Conservation (phyloP, 2,329 filamentous ascomycete species). For the Beauveria sp. region DNA sequence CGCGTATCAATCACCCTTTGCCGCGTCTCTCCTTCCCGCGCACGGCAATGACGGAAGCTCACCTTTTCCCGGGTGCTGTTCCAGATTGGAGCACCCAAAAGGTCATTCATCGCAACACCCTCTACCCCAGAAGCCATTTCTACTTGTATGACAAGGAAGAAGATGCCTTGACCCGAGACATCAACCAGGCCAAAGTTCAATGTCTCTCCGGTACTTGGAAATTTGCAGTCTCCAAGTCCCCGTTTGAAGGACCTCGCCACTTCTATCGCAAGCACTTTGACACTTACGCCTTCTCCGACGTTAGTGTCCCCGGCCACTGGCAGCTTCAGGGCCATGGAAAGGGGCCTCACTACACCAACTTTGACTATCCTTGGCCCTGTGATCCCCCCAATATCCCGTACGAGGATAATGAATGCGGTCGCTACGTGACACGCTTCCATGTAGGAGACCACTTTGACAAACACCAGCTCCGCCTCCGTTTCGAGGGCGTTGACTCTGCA, state of each 20-base stretch:
- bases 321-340: constrained; percentile 59
- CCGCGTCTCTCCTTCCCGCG: not conserved
- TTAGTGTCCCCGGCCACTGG: constrained; percentile 62
- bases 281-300: constrained; percentile 28
- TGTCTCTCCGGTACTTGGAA: constrained; percentile 48
- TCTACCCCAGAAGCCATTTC: constrained; percentile 50
- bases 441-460: constrained; percentile 39
- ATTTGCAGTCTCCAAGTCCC: constrained; percentile 40
- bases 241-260: constrained; percentile 35
- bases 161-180: constrained; percentile 38
- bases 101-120: constrained; percentile 51
- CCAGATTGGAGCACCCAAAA: constrained; percentile 57
- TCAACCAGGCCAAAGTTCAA: constrained; percentile 29
- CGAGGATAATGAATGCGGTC: constrained; percentile 58
- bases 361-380: constrained; percentile 59
- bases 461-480: constrained; percentile 57
- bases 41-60: constrained; percentile 5
- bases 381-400: constrained; percentile 57
- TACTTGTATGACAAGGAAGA: constrained; percentile 41
- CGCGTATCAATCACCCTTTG: not conserved
- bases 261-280: constrained; percentile 32
- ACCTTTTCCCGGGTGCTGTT: constrained; percentile 16
- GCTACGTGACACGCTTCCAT: constrained; percentile 51
- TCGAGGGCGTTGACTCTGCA: constrained; percentile 67
- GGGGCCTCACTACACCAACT: constrained; percentile 62